Base-by-base conservation (phyloP, 2,329 filamentous ascomycete species). In the Paraconiothyrium brasiliense region DNA sequence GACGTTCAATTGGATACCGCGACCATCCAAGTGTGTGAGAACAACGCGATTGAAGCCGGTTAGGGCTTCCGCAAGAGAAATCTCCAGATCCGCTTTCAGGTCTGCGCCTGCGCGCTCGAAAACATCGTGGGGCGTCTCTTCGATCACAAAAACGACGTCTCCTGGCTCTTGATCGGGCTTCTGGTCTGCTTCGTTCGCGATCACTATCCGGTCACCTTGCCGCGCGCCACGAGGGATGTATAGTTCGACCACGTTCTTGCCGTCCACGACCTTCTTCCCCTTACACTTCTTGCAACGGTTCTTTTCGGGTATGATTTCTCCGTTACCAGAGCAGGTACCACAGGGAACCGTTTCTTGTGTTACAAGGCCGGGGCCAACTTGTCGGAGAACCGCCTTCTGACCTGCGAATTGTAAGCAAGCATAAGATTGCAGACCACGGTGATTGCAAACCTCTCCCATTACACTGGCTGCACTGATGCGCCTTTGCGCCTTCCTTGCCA, bases 211-310 rank as follows among this genome's bases (percentile, higher is more conserved):
- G 74, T 99, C 94, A 67, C 94, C 94, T 77, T 97, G 83, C 63
- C 86, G 83, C 51, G 78, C 91, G 50, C 94, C 94, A 56, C 92
- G 89, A 10, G 94, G 93, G 62, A 99, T 97, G 82, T 98, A 98
- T 56, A 99, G 90, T 81, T 99, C 95, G 63, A 99, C 84, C 3
- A 94, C 92, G 83, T 98, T 99, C 80, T 92, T 95, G 80, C 95
- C 92, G 72, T 93, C 90, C 48, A 89, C 88, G 14, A 92, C 93
- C 65, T 92, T 88, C 79, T 92, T 92, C 74, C 95, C 95, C 82
- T 98, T 98, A 88, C 95, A 99, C 84, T 95, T 97, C 85, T 97
- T 97, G 85, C 95, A 99, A 76, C 93, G 92, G 75, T 99, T 95
- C 84, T 98, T 98, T 75, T 97, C 93, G 79, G 94, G 94, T 83